phyloP scores from a whole-genome alignment of 352 stramenopile genomes.

The Pythium sukuiense region DNA sequence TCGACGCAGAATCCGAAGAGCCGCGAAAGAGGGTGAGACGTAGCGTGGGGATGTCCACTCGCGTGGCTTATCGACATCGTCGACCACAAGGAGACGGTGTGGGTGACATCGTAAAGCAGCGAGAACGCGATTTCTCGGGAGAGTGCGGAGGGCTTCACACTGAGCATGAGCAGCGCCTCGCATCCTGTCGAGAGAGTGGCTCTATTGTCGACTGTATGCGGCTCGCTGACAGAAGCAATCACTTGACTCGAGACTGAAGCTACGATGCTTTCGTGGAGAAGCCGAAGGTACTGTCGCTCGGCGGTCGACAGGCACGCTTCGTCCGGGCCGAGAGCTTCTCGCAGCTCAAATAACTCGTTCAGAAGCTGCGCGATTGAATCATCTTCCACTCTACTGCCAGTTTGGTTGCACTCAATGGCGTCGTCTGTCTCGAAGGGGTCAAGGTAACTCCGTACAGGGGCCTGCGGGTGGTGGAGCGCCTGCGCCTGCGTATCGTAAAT shows the following conservation, averaged over 20 bases:
- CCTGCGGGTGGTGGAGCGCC: not conserved
- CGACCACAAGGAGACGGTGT: slow-evolving; percentile 24
- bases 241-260: not conserved
- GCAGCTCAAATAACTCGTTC: slow-evolving; percentile 32
- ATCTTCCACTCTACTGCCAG: slow-evolving; percentile 9
- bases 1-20: slow-evolving; percentile 47
- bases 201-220: not conserved
- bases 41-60: not conserved
- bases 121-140: slow-evolving; percentile 45
- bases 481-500: not conserved
- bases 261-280: not conserved
- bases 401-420: too few relatives aligned
- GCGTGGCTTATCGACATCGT: not conserved
- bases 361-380: slow-evolving; percentile 32
- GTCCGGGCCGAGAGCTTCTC: not conserved
- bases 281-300: not conserved
- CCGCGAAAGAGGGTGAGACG: slow-evolving; percentile 8
- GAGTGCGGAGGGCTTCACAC: slow-evolving; percentile 34
- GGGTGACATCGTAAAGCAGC: slow-evolving; percentile 23
- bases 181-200: not conserved
- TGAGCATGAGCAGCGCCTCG: slow-evolving; percentile 35
- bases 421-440: not conserved
- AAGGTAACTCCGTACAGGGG: not conserved
- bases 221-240: not conserved
- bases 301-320: slow-evolving; percentile 18